Percentiles rank a stretch among this genome's conserved stretches.
Evolutionary conservation across 805 yeast genomes (phyloP).

Genomic region (Suhomyces prunicola): DNA sequence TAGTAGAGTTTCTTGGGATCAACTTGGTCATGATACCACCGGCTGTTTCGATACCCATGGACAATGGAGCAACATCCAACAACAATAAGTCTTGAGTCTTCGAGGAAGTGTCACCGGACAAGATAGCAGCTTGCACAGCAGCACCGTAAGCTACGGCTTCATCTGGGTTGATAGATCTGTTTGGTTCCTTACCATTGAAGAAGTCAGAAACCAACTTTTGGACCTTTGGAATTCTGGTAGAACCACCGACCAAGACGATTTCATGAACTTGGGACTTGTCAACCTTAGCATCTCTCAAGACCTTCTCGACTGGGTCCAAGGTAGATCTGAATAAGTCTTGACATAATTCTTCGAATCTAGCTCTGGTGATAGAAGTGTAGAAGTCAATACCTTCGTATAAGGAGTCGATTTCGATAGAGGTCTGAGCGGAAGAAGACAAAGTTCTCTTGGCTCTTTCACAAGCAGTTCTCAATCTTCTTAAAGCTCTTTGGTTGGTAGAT

Average conservation of each 20-base stretch:
- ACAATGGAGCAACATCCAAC: slow-evolving; percentile 96
- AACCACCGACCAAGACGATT: slow-evolving; percentile 95
- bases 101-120: slow-evolving; percentile 93
- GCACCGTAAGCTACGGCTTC: slow-evolving; percentile 99
- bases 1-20: slow-evolving; percentile 97
- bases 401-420: slow-evolving; percentile 93
- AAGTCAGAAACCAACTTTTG: slow-evolving; percentile 94
- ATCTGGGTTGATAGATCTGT: slow-evolving; percentile 95
- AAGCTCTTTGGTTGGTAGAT: slow-evolving; percentile 90
- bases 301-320: slow-evolving; percentile 92
- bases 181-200: slow-evolving; percentile 97
- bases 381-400: slow-evolving; percentile 93
- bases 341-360: slow-evolving; percentile 96
- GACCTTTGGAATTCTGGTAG: slow-evolving; percentile 96
- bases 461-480: slow-evolving; percentile 98
- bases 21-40: slow-evolving; percentile 99
- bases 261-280: slow-evolving; percentile 89
- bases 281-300: slow-evolving; percentile 82
- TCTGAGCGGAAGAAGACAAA: slow-evolving; percentile 91
- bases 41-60: slow-evolving; percentile 97
- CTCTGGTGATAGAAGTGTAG: slow-evolving; percentile 94
- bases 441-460: slow-evolving; percentile 99
- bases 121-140: slow-evolving; percentile 96
- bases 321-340: slow-evolving; percentile 92
- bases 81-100: slow-evolving; percentile 93